Evolutionary conservation across 306 rosid genomes (phyloP).

Genomic region (Heteromeles arbutifolia): DNA sequence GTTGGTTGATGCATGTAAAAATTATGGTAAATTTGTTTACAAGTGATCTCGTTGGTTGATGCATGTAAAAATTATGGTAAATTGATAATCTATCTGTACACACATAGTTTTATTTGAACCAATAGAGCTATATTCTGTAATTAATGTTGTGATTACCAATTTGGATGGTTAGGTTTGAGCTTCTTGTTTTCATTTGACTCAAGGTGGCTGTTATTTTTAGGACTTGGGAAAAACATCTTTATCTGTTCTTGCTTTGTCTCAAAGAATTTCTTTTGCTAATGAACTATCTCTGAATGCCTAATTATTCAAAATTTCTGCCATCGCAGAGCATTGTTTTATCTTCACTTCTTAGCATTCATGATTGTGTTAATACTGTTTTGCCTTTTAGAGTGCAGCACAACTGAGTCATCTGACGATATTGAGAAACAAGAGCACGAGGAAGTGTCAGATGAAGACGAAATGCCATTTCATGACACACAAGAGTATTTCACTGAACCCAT

Average conservation of each 20-base stretch:
- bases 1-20: background rate
- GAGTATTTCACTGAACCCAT: slow-evolving; percentile 65
- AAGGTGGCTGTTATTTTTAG: background rate
- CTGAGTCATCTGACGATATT: slow-evolving; percentile 85
- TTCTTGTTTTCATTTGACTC: too few species aligned
- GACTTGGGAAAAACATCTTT: background rate
- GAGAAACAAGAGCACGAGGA: slow-evolving; percentile 89
- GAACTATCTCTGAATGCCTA: background rate
- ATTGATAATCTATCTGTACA: background rate
- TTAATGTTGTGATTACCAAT: background rate
- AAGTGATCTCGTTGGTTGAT: background rate
- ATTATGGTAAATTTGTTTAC: background rate
- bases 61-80: background rate
- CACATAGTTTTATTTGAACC: background rate
- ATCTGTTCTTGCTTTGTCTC: background rate
- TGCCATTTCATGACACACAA: slow-evolving; percentile 57
- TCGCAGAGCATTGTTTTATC: background rate
- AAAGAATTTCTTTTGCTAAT: background rate
- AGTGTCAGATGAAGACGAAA: slow-evolving; percentile 82
- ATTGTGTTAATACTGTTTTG: slow-evolving; percentile 17
- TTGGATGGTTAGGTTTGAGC: background rate
- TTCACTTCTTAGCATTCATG: background rate
- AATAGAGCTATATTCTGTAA: background rate
- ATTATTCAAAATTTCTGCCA: background rate
- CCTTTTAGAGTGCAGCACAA: slow-evolving; percentile 81